Percentiles rank a stretch among this genome's conserved stretches.
Conservation (phyloP, 2,329 filamentous ascomycete genomes). For the Leptosphaerulina australis region DNA sequence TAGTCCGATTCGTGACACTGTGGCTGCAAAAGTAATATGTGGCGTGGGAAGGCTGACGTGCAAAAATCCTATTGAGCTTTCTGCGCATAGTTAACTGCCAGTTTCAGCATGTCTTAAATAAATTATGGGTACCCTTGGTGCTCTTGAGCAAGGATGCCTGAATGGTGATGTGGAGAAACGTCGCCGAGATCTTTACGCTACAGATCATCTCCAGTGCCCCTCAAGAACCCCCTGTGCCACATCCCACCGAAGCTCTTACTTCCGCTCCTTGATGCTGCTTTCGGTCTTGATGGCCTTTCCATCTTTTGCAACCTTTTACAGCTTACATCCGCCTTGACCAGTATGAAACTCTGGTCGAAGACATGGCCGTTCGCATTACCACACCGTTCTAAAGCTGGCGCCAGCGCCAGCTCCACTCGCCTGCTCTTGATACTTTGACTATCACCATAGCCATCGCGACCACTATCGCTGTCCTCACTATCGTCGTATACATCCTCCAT, state of each 20-base stretch:
- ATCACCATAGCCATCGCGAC: conserved; percentile 17
- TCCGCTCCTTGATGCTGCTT: conserved; percentile 15
- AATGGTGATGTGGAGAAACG: neutral
- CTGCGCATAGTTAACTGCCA: neutral
- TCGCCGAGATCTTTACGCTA: conserved; percentile 4
- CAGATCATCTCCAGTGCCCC: neutral
- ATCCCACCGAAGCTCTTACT: conserved; percentile 21
- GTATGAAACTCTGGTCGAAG: conserved; percentile 46
- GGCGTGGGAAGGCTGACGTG: neutral
- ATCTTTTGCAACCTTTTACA: conserved; percentile 41
- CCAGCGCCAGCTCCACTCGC: conserved; percentile 43
- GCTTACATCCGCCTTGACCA: conserved; percentile 48
- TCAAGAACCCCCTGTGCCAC: conserved; percentile 20
- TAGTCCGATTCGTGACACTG: conserved; percentile 11
- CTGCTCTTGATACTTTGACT: conserved; percentile 24
- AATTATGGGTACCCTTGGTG: neutral
- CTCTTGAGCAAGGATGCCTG: neutral
- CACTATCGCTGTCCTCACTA: conserved; percentile 23
- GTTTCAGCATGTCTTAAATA: neutral
- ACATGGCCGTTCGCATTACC: conserved; percentile 48
- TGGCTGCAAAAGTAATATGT: conserved; percentile 10
- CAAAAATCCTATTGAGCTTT: neutral
- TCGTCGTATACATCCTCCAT: conserved; percentile 48
- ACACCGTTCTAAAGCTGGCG: conserved; percentile 47
- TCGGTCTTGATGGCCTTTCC: conserved; percentile 25